Conservation (phyloP, 2,329 filamentous ascomycete genomes). For the Aspergillus brasiliensis region DNA sequence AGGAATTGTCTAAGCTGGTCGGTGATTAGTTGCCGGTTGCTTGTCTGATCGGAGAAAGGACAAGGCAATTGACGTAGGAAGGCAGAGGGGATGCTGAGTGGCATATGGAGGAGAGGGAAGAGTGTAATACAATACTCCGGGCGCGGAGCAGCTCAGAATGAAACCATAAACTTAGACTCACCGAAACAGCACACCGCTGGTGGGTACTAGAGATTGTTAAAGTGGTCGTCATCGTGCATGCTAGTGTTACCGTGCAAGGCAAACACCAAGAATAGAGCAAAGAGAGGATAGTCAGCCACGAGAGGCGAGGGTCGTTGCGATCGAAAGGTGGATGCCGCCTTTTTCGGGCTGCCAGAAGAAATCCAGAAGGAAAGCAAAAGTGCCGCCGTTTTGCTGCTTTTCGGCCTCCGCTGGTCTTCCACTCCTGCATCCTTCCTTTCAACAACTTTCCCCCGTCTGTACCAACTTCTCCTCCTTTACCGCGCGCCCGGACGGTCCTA, state of each 20-base stretch:
- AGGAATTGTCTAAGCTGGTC: background rate
- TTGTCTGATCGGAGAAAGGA: background rate
- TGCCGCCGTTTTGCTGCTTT: background rate
- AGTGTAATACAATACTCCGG: background rate
- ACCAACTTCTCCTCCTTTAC: background rate
- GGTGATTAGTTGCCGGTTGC: background rate
- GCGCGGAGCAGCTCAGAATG: background rate
- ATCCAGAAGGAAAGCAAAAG: background rate
- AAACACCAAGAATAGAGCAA: background rate
- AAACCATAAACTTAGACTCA: background rate
- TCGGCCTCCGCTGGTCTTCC: background rate
- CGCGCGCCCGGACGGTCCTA: background rate
- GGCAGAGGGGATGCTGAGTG: background rate
- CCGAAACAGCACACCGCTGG: background rate
- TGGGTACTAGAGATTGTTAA: background rate
- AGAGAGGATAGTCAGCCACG: background rate
- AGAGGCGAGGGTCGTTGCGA: background rate
- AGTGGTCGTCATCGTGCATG: background rate
- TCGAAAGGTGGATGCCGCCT: constrained; percentile 1
- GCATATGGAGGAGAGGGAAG: background rate
- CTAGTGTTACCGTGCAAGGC: background rate
- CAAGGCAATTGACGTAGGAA: background rate
- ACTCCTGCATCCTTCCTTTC: background rate
- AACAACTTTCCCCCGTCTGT: background rate
- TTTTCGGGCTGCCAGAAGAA: background rate